These are phyloP conservation scores for Mangifera indica DNA, from an alignment of 345 rosid species.

Conservation along the genomic window DNA sequence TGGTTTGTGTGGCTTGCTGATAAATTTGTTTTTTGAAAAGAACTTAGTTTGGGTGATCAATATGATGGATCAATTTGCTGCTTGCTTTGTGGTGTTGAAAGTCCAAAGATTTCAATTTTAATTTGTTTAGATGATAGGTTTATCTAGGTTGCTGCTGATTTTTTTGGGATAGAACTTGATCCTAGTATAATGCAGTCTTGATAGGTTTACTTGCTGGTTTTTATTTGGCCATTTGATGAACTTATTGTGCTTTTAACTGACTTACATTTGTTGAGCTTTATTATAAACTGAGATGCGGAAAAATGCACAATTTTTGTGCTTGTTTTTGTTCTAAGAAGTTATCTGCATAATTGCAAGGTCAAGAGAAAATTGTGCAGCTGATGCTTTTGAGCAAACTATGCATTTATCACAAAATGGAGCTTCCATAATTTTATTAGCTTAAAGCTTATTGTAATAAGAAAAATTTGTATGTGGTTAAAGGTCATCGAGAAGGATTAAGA, in stretches of 20 bases:
- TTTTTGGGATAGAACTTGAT: background rate
- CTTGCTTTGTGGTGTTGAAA: background rate
- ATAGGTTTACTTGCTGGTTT: background rate
- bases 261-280: background rate
- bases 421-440: background rate
- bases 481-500: too few species aligned
- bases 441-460: background rate
- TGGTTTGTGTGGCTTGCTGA: conserved; percentile 11
- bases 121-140: too few species aligned
- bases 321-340: background rate
- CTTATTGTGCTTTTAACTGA: too few species aligned
- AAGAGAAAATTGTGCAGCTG: background rate
- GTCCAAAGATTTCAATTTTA: background rate
- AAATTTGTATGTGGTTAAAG: background rate
- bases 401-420: background rate
- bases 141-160: conserved; percentile 13
- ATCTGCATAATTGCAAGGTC: background rate
- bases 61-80: background rate
- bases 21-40: conserved; percentile 6
- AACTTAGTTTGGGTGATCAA: conserved; percentile 1
- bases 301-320: background rate
- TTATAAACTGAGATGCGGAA: background rate
- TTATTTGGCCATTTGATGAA: conserved; percentile 9
- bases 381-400: background rate
- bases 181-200: background rate